Evolutionary conservation across 2,329 filamentous ascomycete genomes (phyloP).

Genomic region (Monosporascus sp.): DNA sequence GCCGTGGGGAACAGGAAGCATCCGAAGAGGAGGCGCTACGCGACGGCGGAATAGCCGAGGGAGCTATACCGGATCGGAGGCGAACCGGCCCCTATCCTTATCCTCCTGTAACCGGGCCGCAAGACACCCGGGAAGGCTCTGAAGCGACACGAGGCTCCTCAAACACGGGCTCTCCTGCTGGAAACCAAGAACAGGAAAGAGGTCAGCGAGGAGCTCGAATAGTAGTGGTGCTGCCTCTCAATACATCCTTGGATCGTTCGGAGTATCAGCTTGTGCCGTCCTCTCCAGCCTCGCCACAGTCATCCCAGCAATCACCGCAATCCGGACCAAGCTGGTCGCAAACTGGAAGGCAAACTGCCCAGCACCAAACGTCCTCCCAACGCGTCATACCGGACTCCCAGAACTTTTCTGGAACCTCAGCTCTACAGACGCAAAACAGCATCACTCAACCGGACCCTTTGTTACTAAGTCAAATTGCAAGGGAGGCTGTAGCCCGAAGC

Average conservation of each 20-base stretch:
- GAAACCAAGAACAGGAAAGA: not conserved
- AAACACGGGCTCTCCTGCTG: not conserved
- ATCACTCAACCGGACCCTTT: not conserved
- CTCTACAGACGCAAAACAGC: slow-evolving; percentile 13
- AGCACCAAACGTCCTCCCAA: slow-evolving; percentile 4
- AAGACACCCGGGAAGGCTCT: not conserved
- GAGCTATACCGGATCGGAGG: slow-evolving; percentile 2
- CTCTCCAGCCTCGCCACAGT: slow-evolving; percentile 5
- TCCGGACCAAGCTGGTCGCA: slow-evolving; percentile 1
- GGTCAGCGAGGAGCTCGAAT: slow-evolving; percentile 3
- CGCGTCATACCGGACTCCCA: slow-evolving; percentile 27
- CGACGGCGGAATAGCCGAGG: slow-evolving; percentile 1
- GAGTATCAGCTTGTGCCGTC: slow-evolving; percentile 12
- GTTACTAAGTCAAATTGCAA: not conserved
- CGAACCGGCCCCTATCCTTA: not conserved
- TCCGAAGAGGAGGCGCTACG: not conserved
- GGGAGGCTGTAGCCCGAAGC: slow-evolving; percentile 6
- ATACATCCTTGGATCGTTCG: slow-evolving; percentile 10
- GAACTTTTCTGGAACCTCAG: slow-evolving; percentile 17
- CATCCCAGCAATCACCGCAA: slow-evolving; percentile 9
- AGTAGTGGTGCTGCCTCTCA: slow-evolving; percentile 14
- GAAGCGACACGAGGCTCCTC: not conserved
- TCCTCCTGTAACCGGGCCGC: not conserved
- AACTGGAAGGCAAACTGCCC: slow-evolving; percentile 1
- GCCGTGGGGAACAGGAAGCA: not conserved